These are phyloP conservation scores for Penicillium lividum DNA, from an alignment of 495 filamentous ascomycete species.

Conservation along the genomic window DNA sequence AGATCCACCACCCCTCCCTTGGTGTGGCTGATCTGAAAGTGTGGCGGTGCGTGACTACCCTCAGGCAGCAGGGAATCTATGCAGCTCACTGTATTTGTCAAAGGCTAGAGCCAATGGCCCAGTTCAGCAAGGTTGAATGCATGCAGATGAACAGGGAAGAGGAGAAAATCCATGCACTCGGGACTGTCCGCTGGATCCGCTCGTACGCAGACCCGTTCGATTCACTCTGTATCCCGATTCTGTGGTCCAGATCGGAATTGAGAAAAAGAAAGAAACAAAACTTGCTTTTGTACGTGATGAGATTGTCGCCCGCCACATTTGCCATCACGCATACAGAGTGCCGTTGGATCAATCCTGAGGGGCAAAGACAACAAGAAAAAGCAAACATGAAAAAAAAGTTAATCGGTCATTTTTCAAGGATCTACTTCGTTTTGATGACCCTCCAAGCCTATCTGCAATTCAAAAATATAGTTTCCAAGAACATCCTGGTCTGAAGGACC, in stretches of 20 bases:
- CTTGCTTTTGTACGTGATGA: slow-evolving; percentile 23
- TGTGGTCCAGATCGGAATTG: slow-evolving; percentile 29
- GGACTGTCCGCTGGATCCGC: slow-evolving; percentile 17
- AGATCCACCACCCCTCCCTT: slow-evolving; percentile 11
- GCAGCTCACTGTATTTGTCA: slow-evolving; percentile 6
- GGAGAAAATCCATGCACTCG: slow-evolving; percentile 6
- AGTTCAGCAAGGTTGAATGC: not conserved
- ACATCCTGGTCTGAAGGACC: not conserved
- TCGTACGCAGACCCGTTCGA: slow-evolving; percentile 11
- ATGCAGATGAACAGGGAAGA: not conserved
- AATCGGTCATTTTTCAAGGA: not conserved
- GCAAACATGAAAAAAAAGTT: not conserved
- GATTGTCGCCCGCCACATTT: slow-evolving; percentile 21
- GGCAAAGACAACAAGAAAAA: not conserved
- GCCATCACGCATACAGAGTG: slow-evolving; percentile 18
- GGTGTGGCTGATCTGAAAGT: slow-evolving; percentile 24
- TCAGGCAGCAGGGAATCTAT: slow-evolving; percentile 5
- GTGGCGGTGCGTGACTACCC: slow-evolving; percentile 23
- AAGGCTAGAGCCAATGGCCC: slow-evolving; percentile 1
- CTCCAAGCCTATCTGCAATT: not conserved
- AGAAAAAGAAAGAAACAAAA: slow-evolving; percentile 9
- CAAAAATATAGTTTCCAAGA: not conserved
- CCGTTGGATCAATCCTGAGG: slow-evolving; percentile 2
- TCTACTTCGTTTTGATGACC: not conserved
- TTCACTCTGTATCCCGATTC: slow-evolving; percentile 18